Evolutionary conservation across 2,329 filamentous ascomycete species (phyloP), one percentile per base, ranked within the genome.

Genomic region (Calonectria naviculata): DNA sequence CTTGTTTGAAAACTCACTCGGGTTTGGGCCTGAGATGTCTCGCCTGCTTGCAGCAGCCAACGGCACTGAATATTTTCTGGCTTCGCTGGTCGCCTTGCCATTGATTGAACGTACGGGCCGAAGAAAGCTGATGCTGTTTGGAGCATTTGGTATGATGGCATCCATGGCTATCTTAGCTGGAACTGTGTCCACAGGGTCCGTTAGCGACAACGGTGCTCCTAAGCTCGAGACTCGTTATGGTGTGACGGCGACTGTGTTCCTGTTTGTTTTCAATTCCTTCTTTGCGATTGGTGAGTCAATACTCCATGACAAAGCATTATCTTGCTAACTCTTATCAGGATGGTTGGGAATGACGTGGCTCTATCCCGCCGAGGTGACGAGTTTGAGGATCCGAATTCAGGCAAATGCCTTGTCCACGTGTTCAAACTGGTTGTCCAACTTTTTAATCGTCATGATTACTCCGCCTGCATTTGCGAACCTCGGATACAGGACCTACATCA

Each of bases 311-410:
- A 17, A 0, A 9, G 5, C 15, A 1, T 6, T 19, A 3, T 38
- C 5, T 12, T 28, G 3, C 52, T 58, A 38, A 58, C 12, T 2
- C 15, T 2, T 10, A 26, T 2, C 2, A 58, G 52, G 52, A 38
- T 58, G 52, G 52, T n/a, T 58, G 52, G 52, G 52, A 17, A 58
- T 58, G 52, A 58, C 52, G 2, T 58, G 52, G 52, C 52, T 58
- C 19, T 58, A 58, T 5, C 52, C 52, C 13, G 52, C 52, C 13
- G 52, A 58, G 31, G 52, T 58, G n/a, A 58, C 52, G 15, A 58
- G 52, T 12, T 58, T 58, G 31, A 58, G 52, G 21, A 58, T 58
- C 34, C 31, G 52, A 26, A 58, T 58, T 24, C 52, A 58, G 3
- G 52, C 52, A 24, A 58, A 58, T 10, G 52, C 52, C 15, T 3